Percentiles rank a stretch among this genome's conserved stretches.
These are phyloP conservation scores for Lachancea lanzarotensis DNA, from an alignment of 805 yeast genomes.

Conservation along the genomic window DNA sequence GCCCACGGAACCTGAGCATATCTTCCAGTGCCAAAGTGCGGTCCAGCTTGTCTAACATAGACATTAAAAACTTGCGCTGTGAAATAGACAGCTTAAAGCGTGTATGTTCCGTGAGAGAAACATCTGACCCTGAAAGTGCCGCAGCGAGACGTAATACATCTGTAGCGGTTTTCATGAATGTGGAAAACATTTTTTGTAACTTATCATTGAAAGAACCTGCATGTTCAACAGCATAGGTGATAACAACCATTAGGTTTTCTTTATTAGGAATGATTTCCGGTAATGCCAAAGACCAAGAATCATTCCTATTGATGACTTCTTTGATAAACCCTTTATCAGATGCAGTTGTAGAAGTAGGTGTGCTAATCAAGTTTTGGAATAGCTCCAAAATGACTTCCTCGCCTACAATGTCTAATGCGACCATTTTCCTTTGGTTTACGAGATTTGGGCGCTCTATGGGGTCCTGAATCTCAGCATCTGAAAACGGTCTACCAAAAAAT, in stretches of 20 bases:
- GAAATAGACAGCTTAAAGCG: constrained; percentile 5
- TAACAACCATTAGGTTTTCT: constrained; percentile 3
- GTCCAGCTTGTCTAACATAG: neutral
- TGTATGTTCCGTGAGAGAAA: constrained; percentile 1
- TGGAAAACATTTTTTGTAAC: neutral
- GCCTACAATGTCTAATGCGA: constrained; percentile 1
- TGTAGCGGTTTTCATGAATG: constrained; percentile 1
- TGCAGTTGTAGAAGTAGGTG: neutral
- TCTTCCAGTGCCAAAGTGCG: constrained; percentile 1
- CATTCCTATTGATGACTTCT: neutral
- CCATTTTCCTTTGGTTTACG: neutral
- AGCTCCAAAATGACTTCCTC: constrained; percentile 1
- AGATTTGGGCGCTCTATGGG: constrained; percentile 3
- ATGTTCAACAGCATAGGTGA: neutral
- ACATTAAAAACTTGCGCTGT: constrained; percentile 3
- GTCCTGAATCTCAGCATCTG: neutral
- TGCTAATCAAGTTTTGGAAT: constrained; percentile 3
- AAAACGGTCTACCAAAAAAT: constrained; percentile 3
- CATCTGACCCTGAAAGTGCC: constrained; percentile 7
- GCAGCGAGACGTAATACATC: constrained; percentile 6
- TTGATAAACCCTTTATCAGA: constrained; percentile 5
- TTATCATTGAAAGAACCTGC: neutral
- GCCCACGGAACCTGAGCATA: constrained; percentile 4
- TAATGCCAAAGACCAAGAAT: neutral
- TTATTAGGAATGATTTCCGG: constrained; percentile 4